A percentile compares a stretch with the other conserved stretches of the same genome.
Evolutionary conservation across 1,284 basidiomycete species (phyloP).

Genomic region (Heterobasidion parviporum): DNA sequence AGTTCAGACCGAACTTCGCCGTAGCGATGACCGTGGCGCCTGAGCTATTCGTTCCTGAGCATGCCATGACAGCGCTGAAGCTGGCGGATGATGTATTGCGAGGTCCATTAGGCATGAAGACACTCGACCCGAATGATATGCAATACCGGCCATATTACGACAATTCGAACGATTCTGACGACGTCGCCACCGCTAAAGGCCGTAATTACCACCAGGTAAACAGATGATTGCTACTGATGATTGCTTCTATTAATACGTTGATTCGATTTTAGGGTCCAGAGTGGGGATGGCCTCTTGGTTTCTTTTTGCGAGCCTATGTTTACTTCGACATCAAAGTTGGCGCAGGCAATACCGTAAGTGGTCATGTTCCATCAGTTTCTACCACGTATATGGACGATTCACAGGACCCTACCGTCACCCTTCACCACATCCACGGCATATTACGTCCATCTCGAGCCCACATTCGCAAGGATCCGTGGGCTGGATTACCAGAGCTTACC

Average conservation of each 20-base stretch:
- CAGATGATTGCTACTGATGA: constrained; percentile 15
- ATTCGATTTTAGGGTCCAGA: constrained; percentile 57
- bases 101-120: constrained; percentile 89
- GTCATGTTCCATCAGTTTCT: neutral
- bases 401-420: constrained; percentile 62
- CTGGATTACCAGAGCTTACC: constrained; percentile 86
- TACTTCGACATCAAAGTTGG: constrained; percentile 68
- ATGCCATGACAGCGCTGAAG: constrained; percentile 73
- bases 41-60: constrained; percentile 81
- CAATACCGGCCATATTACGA: constrained; percentile 89
- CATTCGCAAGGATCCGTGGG: constrained; percentile 79
- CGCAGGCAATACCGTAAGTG: constrained; percentile 56
- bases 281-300: constrained; percentile 93
- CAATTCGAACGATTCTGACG: constrained; percentile 84
- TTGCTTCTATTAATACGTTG: neutral
- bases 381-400: neutral
- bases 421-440: constrained; percentile 72
- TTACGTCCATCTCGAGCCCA: constrained; percentile 66
- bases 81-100: constrained; percentile 73
- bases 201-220: constrained; percentile 80
- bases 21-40: constrained; percentile 97
- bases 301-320: constrained; percentile 90
- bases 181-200: constrained; percentile 80
- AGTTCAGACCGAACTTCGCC: constrained; percentile 87
- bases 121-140: constrained; percentile 76